Evolutionary conservation across 306 rosid genomes (phyloP).

Genomic region (Albizia julibrissin): DNA sequence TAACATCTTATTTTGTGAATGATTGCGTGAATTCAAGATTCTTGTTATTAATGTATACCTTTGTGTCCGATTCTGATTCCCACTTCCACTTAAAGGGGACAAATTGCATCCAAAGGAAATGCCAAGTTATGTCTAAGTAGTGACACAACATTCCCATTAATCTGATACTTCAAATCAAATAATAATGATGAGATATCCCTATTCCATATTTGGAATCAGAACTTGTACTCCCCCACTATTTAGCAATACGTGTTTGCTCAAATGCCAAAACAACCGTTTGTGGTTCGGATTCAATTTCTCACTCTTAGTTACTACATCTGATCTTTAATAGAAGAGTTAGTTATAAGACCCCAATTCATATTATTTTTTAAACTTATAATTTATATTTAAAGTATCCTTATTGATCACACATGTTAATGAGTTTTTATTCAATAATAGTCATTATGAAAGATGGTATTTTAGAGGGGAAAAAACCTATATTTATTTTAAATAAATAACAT

Average conservation of each 20-base stretch:
- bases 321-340: too few relatives aligned
- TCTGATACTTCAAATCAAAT: constrained; percentile 23
- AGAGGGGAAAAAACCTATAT: too few relatives aligned
- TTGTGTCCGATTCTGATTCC: constrained; percentile 13
- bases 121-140: neutral
- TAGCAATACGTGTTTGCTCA: neutral
- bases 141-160: constrained; percentile 2
- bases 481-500: too few relatives aligned
- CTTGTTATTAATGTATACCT: neutral
- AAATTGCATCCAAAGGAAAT: neutral
- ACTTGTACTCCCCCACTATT: neutral
- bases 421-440: too few relatives aligned
- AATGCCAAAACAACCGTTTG: neutral
- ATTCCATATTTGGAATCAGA: constrained; percentile 13
- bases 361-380: too few relatives aligned
- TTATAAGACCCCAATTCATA: too few relatives aligned
- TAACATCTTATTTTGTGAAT: neutral
- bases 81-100: constrained; percentile 16
- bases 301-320: too few relatives aligned
- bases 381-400: too few relatives aligned
- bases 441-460: too few relatives aligned
- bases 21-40: neutral
- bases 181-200: neutral
- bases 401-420: too few relatives aligned
- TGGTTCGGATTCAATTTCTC: neutral